Conservation (phyloP, 192 early-diverging fungal species). For the Endogone sp. region DNA sequence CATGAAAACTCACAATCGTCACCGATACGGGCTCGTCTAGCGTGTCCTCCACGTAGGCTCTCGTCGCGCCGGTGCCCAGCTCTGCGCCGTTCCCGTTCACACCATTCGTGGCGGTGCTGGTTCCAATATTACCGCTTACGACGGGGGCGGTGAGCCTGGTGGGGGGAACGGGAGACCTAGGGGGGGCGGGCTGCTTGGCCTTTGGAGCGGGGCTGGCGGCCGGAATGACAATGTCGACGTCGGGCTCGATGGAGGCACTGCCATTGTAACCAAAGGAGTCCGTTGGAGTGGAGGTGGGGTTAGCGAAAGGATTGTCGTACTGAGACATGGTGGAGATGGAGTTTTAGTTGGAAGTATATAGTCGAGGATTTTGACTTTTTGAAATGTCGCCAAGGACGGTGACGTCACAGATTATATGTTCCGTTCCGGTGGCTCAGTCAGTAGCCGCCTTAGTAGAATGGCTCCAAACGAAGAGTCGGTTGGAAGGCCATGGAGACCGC, state of each 20-base stretch:
- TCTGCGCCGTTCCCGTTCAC: background rate
- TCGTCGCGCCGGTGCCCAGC: background rate
- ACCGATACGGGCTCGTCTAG: constrained; percentile 93
- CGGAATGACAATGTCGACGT: constrained; percentile 19
- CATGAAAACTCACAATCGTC: constrained; percentile 67
- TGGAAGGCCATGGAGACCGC: too few species aligned
- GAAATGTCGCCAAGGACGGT: too few species aligned
- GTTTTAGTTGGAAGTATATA: too few species aligned
- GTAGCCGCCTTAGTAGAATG: too few species aligned
- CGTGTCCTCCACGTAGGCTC: constrained; percentile 55
- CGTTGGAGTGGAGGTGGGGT: constrained; percentile 17
- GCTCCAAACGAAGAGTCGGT: too few species aligned
- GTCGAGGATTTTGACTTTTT: too few species aligned
- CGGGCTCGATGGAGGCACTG: constrained; percentile 23
- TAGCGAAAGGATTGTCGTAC: constrained; percentile 27
- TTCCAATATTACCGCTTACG: constrained; percentile 26
- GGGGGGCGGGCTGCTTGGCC: constrained; percentile 8
- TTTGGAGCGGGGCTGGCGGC: constrained; percentile 15
- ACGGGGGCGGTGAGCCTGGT: constrained; percentile 12
- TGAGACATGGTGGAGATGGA: constrained; percentile 7
- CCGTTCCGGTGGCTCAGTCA: too few species aligned
- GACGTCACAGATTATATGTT: too few species aligned
- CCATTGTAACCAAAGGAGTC: constrained; percentile 5
- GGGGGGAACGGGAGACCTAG: background rate
- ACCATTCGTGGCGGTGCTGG: background rate